phyloP scores from a whole-genome alignment of 2,329 filamentous ascomycete genomes.

The Fusarium napiforme region DNA sequence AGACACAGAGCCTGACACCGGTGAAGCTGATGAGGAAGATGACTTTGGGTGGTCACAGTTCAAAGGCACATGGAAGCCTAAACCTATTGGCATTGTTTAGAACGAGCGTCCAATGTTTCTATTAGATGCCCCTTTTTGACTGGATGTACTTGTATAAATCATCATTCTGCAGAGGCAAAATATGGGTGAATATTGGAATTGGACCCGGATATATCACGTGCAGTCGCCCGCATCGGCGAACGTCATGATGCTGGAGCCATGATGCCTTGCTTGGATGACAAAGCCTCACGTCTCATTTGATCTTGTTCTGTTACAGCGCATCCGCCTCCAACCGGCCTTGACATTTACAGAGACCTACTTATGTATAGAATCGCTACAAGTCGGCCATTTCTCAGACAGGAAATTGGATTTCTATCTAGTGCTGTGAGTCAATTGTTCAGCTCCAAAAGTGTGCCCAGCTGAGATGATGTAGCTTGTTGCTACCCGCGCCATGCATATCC shows the following conservation, averaged over 20 bases:
- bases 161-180: neutral
- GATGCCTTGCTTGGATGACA: conserved; percentile 42
- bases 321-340: neutral
- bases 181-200: neutral
- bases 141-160: neutral
- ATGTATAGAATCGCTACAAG: conserved; percentile 58
- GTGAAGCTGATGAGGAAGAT: conserved; percentile 39
- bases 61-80: conserved; percentile 65
- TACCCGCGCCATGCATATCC: conserved; percentile 76
- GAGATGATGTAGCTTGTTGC: conserved; percentile 23
- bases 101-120: neutral
- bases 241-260: conserved; percentile 38
- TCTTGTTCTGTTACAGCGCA: conserved; percentile 15
- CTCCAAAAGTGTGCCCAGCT: neutral
- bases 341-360: conserved; percentile 16
- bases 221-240: conserved; percentile 19
- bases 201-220: conserved; percentile 35
- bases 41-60: conserved; percentile 59
- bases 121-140: conserved; percentile 26
- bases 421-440: conserved; percentile 31
- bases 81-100: conserved; percentile 67
- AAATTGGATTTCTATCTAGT: conserved; percentile 41
- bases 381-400: conserved; percentile 49
- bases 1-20: conserved; percentile 23
- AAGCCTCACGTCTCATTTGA: conserved; percentile 41